Conservation (phyloP, 1,284 basidiomycete species). For the Cutaneotrichosporon sp. region DNA sequence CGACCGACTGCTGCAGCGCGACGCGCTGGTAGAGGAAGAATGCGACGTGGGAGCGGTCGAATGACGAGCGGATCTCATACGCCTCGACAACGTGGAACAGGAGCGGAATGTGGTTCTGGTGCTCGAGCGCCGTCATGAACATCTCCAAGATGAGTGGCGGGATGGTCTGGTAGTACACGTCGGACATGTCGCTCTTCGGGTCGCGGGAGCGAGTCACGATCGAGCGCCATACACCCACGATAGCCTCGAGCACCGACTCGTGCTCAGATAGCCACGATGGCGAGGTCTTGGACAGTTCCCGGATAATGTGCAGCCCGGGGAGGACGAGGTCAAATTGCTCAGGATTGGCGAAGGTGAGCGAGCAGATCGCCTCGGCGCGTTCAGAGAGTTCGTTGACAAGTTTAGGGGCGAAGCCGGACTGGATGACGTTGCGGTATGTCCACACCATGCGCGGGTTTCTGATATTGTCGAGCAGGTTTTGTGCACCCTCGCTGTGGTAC, state of each 20-base stretch:
- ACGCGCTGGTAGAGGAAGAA: constrained; percentile 87
- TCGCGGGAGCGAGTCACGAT: constrained; percentile 39
- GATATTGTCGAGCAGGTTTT: constrained; percentile 77
- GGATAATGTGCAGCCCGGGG: constrained; percentile 69
- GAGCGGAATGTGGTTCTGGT: constrained; percentile 73
- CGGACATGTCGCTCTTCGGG: constrained; percentile 44
- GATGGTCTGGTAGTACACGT: constrained; percentile 57
- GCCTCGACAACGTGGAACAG: constrained; percentile 82
- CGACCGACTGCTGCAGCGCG: constrained; percentile 55
- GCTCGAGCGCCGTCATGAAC: constrained; percentile 61
- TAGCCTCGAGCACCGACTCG: constrained; percentile 61
- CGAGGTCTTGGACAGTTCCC: constrained; percentile 66
- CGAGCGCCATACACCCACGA: constrained; percentile 68
- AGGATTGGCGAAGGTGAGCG: constrained; percentile 56
- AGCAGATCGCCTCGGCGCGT: constrained; percentile 60
- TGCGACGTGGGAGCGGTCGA: constrained; percentile 75
- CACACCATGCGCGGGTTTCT: constrained; percentile 68
- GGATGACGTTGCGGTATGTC: constrained; percentile 73
- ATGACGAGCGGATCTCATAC: constrained; percentile 73
- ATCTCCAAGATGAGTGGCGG: constrained; percentile 68
- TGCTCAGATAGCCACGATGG: constrained; percentile 54
- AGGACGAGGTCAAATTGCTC: constrained; percentile 57
- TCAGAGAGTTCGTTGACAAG: constrained; percentile 69
- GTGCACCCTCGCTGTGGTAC: constrained; percentile 78
- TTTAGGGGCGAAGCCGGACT: constrained; percentile 68